Percentiles rank a stretch among this genome's conserved stretches.
phyloP scores from a whole-genome alignment of 768 basidiomycete genomes.

The Hebeloma cylindrosporum region DNA sequence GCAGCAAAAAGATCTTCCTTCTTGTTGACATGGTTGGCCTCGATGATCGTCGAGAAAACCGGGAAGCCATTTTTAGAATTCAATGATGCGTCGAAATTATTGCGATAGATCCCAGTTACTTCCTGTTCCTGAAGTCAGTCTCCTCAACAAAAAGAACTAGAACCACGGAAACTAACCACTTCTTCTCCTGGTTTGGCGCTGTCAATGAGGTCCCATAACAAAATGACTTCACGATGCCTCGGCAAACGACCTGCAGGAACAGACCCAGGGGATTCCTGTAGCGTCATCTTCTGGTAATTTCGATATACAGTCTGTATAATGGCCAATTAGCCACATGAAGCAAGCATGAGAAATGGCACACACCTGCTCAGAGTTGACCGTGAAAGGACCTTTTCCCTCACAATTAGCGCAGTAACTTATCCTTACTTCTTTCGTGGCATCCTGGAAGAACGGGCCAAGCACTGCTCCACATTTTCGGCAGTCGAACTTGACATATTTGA shows the following conservation, averaged over 20 bases:
- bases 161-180: slow-evolving; percentile 57
- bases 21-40: slow-evolving; percentile 98
- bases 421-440: slow-evolving; percentile 89
- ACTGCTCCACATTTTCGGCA: slow-evolving; percentile 94
- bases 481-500: slow-evolving; percentile 99
- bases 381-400: slow-evolving; percentile 93
- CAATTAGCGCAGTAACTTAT: slow-evolving; percentile 95
- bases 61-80: slow-evolving; percentile 99
- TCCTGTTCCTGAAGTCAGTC: slow-evolving; percentile 53
- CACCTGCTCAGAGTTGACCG: slow-evolving; percentile 95
- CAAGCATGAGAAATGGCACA: slow-evolving; percentile 16
- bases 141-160: background rate
- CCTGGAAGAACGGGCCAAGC: slow-evolving; percentile 97
- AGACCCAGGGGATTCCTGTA: slow-evolving; percentile 97
- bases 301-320: slow-evolving; percentile 86
- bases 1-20: slow-evolving; percentile 99
- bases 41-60: slow-evolving; percentile 97
- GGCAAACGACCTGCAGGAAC: slow-evolving; percentile 98
- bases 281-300: slow-evolving; percentile 98
- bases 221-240: slow-evolving; percentile 92
- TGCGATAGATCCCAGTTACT: slow-evolving; percentile 96
- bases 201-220: slow-evolving; percentile 98
- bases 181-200: slow-evolving; percentile 98
- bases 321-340: background rate
- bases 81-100: slow-evolving; percentile 97